phyloP scores from a whole-genome alignment of 1,139 yeast genomes.

The Groenewaldozyma sp. region DNA sequence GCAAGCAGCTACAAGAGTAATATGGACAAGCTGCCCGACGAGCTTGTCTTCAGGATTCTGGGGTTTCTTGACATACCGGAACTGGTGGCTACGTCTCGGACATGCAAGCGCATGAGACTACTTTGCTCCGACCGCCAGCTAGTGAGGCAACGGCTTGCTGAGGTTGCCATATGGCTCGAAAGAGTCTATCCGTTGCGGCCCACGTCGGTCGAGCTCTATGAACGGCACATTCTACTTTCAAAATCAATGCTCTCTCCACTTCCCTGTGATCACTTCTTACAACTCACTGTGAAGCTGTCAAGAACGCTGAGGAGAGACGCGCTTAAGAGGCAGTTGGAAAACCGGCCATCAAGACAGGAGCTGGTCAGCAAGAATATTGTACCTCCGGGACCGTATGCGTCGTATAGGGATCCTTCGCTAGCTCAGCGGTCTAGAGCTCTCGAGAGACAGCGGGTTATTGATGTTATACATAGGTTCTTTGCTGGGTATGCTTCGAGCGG shows the following conservation, averaged over 20 bases:
- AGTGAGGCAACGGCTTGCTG: conserved; percentile 15
- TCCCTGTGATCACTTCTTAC: conserved; percentile 17
- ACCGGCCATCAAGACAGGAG: conserved; percentile 19
- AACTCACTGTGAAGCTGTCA: conserved; percentile 18
- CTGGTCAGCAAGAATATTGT: conserved; percentile 19
- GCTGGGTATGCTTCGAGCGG: too few relatives aligned
- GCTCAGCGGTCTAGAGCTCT: conserved; percentile 16
- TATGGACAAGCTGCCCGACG: conserved; percentile 17
- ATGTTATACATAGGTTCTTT: conserved; percentile 17
- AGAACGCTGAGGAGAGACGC: conserved; percentile 20
- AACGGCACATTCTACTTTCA: conserved; percentile 21
- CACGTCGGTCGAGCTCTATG: conserved; percentile 17
- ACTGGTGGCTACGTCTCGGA: conserved; percentile 15
- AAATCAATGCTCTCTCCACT: conserved; percentile 21
- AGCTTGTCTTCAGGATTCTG: conserved; percentile 19
- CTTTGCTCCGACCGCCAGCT: conserved; percentile 21
- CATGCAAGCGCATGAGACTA: conserved; percentile 16
- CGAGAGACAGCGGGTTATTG: conserved; percentile 19
- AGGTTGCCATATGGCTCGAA: conserved; percentile 18
- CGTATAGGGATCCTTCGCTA: conserved; percentile 12
- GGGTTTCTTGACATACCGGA: conserved; percentile 23
- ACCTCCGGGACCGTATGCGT: neutral
- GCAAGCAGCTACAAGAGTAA: too few relatives aligned
- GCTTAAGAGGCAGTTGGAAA: conserved; percentile 17
- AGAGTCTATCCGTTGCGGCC: conserved; percentile 17